Evolutionary conservation across 2,329 filamentous ascomycete genomes (phyloP).

Genomic region (Scolecobasidium constrictum): DNA sequence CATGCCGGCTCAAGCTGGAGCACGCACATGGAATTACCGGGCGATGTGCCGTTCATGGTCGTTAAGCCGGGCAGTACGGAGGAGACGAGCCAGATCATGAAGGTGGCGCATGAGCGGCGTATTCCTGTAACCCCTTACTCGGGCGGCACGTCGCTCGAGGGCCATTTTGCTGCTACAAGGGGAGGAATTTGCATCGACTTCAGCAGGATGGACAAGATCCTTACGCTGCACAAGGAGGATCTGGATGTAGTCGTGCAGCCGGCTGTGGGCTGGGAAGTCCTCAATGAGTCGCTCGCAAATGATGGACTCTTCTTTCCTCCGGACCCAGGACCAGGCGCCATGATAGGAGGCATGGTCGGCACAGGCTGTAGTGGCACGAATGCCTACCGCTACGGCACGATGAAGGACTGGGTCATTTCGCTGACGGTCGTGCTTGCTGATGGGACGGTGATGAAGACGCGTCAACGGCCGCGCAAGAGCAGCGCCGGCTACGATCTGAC

Average conservation of each 20-base stretch:
- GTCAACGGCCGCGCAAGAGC: conserved; percentile 78
- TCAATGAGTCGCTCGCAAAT: conserved; percentile 69
- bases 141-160: conserved; percentile 81
- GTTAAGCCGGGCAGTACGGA: conserved; percentile 69
- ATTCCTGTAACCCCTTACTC: conserved; percentile 84
- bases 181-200: conserved; percentile 84
- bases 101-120: conserved; percentile 66
- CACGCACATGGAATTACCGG: conserved; percentile 33
- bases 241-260: conserved; percentile 46
- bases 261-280: conserved; percentile 73
- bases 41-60: conserved; percentile 46
- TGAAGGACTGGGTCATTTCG: conserved; percentile 86
- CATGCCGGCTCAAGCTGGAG: conserved; percentile 56
- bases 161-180: conserved; percentile 73
- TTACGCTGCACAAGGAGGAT: conserved; percentile 63
- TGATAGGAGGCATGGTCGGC: conserved; percentile 83
- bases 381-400: conserved; percentile 84
- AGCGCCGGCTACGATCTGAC: conserved; percentile 89
- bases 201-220: conserved; percentile 69
- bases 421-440: conserved; percentile 84
- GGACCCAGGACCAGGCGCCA: conserved; percentile 80
- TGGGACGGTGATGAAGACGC: conserved; percentile 80
- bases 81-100: conserved; percentile 79
- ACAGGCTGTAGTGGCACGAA: conserved; percentile 75
- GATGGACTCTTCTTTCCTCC: conserved; percentile 79